phyloP scores from a whole-genome alignment of 208 protist genomes.

The Wallacemonas sp. region DNA sequence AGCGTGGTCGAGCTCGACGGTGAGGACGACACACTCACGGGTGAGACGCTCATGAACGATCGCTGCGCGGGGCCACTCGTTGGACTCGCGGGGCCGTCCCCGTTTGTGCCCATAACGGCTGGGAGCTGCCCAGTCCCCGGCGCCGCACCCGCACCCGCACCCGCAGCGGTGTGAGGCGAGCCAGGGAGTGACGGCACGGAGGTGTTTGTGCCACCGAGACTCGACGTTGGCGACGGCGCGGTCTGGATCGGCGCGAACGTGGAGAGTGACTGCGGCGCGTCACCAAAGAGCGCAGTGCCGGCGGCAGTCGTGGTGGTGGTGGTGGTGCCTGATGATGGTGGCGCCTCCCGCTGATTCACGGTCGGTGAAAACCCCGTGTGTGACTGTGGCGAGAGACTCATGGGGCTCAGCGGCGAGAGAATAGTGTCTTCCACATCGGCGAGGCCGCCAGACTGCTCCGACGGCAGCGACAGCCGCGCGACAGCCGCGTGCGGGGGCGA shows the following conservation, averaged over 20 bases:
- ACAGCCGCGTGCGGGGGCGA: no score
- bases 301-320: background rate
- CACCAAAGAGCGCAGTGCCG: background rate
- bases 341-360: background rate
- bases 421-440: background rate
- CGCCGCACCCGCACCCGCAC: no score
- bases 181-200: no score
- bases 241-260: no score
- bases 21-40: conserved; percentile 4
- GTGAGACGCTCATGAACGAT: background rate
- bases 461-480: no score
- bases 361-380: conserved; percentile 6
- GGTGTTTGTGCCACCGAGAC: no score
- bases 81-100: no score
- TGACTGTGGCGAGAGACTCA: background rate
- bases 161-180: no score
- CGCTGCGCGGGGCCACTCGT: background rate
- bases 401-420: background rate
- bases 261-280: background rate
- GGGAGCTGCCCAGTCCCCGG: no score
- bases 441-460: background rate
- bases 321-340: background rate
- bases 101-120: no score
- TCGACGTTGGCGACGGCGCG: no score
- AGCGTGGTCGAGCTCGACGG: background rate